Base-by-base conservation (phyloP, 768 basidiomycete species). In the Russula foetens region DNA sequence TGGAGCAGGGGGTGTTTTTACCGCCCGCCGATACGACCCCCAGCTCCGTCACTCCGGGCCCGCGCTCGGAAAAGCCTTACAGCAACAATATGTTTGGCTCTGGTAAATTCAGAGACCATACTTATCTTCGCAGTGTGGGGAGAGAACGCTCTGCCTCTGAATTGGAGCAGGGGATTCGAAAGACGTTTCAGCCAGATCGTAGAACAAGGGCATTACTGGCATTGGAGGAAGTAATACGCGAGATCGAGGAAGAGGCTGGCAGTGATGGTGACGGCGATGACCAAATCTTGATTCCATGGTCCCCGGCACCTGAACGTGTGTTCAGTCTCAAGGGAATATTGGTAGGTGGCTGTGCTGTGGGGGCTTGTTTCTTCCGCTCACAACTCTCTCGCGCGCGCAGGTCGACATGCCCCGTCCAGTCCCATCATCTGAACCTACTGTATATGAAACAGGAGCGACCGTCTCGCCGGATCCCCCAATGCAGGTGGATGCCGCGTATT, bases 201-300 rank as follows among this genome's bases (percentile, higher is more conserved):
- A 70, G 85, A 57, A 80, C 77, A 66, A 81, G 85, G 58, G 86
- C 84, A 21, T 91, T 90, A 35, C 67, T 87, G 70, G 89, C 90
- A 0, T 71, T 93, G 38, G 86, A 88, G 65, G 79, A 84, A 60
- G 91, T 80, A 12, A 88, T 93, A 58, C 81, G 83, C 67, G 87
- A 90, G 70, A 80, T 91, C 49, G 88, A 90, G 69, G 80, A 82
- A 62, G 87, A 90, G 64, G 82, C 76, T 0, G 88, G 88, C 63
- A 69, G 64, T 2, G 66, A 57, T 62, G 71, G 68, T 3, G 66
- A 63, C 35, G 73, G 72, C 41, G 73, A 74, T 54, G 88, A 91
- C 71, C 84, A 90, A 71, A 85, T 90, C 62, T 75, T 90, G 64
- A 79, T 90, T 75, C 85, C 85, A 45, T 80, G 88, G 58, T 83